Base-by-base conservation (phyloP, 352 stramenopile species). In the Phytophthora capsici region DNA sequence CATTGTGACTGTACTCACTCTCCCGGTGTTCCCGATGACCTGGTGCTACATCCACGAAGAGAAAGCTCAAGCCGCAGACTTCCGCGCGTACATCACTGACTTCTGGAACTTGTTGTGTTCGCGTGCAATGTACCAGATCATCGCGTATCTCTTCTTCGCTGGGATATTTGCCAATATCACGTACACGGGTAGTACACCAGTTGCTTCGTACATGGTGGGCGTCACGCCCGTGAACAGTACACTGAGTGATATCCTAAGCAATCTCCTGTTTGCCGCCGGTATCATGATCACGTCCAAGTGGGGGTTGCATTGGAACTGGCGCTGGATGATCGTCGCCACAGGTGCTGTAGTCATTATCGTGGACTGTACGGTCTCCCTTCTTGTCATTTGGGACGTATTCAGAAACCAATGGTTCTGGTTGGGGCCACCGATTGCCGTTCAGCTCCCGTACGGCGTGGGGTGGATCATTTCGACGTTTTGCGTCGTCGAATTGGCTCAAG, bases 381-480 rank as follows among this genome's bases (percentile, higher is more conserved):
- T 75, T 10, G 46, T 65, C 6, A 54, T 73, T 9, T 82, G 66
- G 66, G 57, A 82, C 41, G 60, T 70, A 0, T 69, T 74, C 49
- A 60, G 66, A 8, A 74, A 25, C 40, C 66, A 74, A 48, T 74
- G 69, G 63, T 74, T 82, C 53, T 79, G 62, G 61, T 54, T 75
- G 0, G 73, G 66, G 4, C 57, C 51, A 6, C 70, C 68, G 8
- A 71, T 85, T 6, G 61, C 68, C 3, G 73, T 80, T 10, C 62
- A 81, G 43, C 46, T 85, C 3, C 73, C 73, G n/a, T 66, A 72
- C 46, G 73, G 77, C 13, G 69, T 82, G 3, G 61, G 71, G 9
- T 83, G 77, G 51, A 80, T 85, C 40, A 70, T 85, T 16, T 58
- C 63, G 6, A 70, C 51, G 3, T 74, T 63, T 45, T 34, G 41